These are phyloP conservation scores for Zostera marina DNA, from an alignment of 116 monocot species.

Conservation along the genomic window DNA sequence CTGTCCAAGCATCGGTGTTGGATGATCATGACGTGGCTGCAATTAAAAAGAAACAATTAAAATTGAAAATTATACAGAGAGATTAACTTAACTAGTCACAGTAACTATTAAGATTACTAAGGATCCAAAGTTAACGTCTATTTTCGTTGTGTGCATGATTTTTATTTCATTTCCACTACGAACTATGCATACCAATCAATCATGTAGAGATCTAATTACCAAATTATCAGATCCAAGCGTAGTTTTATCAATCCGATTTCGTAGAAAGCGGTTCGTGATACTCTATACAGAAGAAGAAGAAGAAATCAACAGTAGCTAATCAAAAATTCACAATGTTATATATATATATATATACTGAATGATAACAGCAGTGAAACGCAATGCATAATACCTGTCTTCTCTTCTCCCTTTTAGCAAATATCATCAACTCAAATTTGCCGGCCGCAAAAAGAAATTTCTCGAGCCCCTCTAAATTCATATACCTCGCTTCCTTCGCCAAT, in stretches of 20 bases:
- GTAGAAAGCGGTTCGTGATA: neutral
- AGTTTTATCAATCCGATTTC: neutral
- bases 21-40: too few species aligned
- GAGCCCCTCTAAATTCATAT: conserved; percentile 15
- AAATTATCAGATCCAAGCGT: neutral
- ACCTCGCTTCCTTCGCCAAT: conserved; percentile 14
- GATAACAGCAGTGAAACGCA: too few species aligned
- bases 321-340: neutral
- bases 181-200: too few species aligned
- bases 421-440: conserved; percentile 18
- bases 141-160: too few species aligned
- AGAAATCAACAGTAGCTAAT: neutral
- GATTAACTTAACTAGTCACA: too few species aligned
- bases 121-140: too few species aligned
- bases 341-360: too few species aligned
- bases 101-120: too few species aligned
- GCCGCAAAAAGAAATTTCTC: conserved; percentile 16
- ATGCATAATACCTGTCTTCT: conserved; percentile 18
- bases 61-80: too few species aligned
- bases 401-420: conserved; percentile 18
- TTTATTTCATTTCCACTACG: too few species aligned
- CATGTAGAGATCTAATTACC: neutral
- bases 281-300: neutral
- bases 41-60: too few species aligned
- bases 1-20: too few species aligned